Evolutionary conservation across 768 basidiomycete species (phyloP).

Genomic region (Clavulina sp.): DNA sequence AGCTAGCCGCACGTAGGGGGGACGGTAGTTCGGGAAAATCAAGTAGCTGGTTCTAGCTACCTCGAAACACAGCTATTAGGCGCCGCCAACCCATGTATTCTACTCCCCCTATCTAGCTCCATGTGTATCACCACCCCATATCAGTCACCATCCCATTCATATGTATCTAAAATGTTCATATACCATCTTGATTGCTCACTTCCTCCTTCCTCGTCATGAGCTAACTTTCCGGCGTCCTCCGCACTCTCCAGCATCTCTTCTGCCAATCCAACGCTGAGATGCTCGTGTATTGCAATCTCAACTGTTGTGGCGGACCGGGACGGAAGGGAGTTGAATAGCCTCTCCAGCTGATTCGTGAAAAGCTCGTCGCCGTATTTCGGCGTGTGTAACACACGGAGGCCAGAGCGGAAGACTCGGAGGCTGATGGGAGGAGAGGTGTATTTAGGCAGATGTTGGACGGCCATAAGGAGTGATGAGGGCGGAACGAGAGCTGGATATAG

Average conservation of each 20-base stretch:
- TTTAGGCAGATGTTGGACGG: constrained; percentile 44
- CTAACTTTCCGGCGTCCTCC: constrained; percentile 52
- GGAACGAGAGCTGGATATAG: constrained; percentile 58
- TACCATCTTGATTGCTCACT: constrained; percentile 57
- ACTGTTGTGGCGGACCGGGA: constrained; percentile 30
- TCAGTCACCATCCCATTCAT: constrained; percentile 47
- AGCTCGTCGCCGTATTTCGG: constrained; percentile 51
- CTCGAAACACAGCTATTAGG: too few species aligned
- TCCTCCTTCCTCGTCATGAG: constrained; percentile 57
- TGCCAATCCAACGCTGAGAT: constrained; percentile 52
- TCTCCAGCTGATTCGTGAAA: constrained; percentile 49
- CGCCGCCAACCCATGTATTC: too few species aligned
- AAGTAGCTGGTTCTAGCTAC: too few species aligned
- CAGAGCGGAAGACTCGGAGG: constrained; percentile 45
- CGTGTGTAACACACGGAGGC: constrained; percentile 68
- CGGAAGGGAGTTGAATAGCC: constrained; percentile 22
- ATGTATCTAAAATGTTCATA: constrained; percentile 45
- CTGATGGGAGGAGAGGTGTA: constrained; percentile 53
- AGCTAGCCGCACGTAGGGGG: too few species aligned
- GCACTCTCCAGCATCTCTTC: constrained; percentile 62
- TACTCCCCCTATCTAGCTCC: too few species aligned
- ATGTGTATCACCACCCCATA: background rate
- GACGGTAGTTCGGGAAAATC: too few species aligned
- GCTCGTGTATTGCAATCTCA: constrained; percentile 55
- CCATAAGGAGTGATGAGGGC: constrained; percentile 68